A percentile compares a stretch with the other conserved stretches of the same genome.
Conservation (phyloP, 768 basidiomycete genomes). For the Lactifluus subvellereus region DNA sequence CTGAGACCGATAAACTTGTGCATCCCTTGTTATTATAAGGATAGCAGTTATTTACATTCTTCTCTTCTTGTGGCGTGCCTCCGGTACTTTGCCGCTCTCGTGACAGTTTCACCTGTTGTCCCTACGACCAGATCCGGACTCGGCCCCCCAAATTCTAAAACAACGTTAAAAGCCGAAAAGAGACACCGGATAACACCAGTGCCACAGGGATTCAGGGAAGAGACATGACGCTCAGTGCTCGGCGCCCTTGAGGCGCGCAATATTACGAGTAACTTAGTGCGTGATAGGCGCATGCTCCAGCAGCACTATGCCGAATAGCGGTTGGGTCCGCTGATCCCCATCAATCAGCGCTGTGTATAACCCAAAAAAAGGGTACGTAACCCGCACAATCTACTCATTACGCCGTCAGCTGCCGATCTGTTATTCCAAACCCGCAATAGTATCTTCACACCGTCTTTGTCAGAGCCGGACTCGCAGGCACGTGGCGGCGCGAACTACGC, state of each 20-base stretch:
- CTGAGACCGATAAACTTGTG: no score
- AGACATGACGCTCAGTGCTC: neutral
- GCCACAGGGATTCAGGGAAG: neutral
- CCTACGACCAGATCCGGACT: no score
- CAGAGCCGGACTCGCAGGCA: neutral
- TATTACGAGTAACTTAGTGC: neutral
- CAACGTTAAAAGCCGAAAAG: no score
- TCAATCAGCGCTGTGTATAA: neutral
- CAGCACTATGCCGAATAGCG: neutral
- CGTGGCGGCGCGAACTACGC: neutral
- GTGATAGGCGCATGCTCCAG: neutral
- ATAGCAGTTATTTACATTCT: no score
- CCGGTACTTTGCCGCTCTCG: no score
- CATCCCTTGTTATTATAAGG: neutral
- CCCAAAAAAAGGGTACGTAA: neutral
- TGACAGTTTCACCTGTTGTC: no score
- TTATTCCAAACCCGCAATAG: neutral
- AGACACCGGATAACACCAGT: no score
- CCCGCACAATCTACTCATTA: neutral
- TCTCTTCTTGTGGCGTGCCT: no score
- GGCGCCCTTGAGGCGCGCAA: conserved; percentile 3
- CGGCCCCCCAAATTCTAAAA: no score
- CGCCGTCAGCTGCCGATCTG: neutral
- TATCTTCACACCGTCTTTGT: neutral
- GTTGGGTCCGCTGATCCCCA: conserved; percentile 7